Percentiles rank a stretch among this genome's conserved stretches.
Conservation (phyloP, 257 asterid genomes). For the Nicotiana attenuata region DNA sequence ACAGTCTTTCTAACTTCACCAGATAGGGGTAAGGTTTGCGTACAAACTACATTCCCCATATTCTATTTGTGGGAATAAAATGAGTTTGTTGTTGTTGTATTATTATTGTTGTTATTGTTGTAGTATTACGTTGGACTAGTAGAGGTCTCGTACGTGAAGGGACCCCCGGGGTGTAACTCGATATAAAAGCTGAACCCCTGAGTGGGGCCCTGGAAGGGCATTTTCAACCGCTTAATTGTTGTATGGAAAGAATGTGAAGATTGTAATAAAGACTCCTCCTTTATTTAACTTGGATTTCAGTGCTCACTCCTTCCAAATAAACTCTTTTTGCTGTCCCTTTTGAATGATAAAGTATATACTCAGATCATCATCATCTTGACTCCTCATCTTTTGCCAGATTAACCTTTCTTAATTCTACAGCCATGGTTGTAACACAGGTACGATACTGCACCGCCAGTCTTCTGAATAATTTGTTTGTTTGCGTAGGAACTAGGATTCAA, state of each 20-base stretch:
- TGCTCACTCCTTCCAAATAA: background rate
- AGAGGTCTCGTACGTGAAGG: background rate
- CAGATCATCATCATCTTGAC: background rate
- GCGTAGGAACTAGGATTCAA: too few relatives aligned
- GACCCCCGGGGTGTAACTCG: background rate
- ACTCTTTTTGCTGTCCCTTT: background rate
- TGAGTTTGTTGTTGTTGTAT: too few relatives aligned
- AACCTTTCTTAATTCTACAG: background rate
- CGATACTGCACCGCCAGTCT: background rate
- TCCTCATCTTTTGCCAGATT: background rate
- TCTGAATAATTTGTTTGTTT: background rate
- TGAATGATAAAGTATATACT: background rate
- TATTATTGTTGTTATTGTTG: too few relatives aligned
- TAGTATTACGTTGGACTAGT: too few relatives aligned
- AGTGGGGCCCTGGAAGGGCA: conserved; percentile 17
- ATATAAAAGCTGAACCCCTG: conserved; percentile 9
- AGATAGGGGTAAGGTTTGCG: too few relatives aligned
- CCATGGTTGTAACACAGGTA: conserved; percentile 10
- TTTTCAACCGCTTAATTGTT: background rate
- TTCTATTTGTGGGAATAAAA: rapidly evolving
- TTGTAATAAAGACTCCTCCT: background rate
- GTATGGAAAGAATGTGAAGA: conserved; percentile 8
- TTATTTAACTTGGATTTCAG: background rate
- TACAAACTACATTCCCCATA: too few relatives aligned
- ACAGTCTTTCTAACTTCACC: too few relatives aligned